Conservation (phyloP, 768 basidiomycete species). For the Suillus plorans region DNA sequence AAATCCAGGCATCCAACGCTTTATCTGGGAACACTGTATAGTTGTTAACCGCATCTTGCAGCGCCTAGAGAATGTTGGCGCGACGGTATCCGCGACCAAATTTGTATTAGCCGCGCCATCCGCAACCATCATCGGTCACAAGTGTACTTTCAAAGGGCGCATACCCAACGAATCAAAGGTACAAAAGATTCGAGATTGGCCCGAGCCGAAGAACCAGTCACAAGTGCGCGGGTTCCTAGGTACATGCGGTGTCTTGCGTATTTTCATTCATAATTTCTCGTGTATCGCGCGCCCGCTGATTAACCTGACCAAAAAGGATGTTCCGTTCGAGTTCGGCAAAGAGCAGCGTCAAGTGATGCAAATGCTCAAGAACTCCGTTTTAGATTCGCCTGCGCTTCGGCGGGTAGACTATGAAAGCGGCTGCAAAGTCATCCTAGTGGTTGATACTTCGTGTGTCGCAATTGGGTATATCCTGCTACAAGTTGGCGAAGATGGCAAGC, state of each 20-base stretch:
- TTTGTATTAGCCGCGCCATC: conserved; percentile 26
- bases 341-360: neutral
- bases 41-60: conserved; percentile 33
- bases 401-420: conserved; percentile 13
- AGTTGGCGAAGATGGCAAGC: conserved; percentile 13
- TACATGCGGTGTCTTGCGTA: conserved; percentile 19
- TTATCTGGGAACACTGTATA: no score
- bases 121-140: conserved; percentile 36
- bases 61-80: conserved; percentile 35
- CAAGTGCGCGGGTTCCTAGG: conserved; percentile 32
- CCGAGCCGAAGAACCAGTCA: neutral
- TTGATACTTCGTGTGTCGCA: conserved; percentile 31
- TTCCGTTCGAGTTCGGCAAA: no score
- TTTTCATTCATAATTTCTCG: no score
- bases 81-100: conserved; percentile 39
- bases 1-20: no score
- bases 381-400: conserved; percentile 10
- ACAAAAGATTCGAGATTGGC: conserved; percentile 33
- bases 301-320: no score
- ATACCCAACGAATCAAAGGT: conserved; percentile 26
- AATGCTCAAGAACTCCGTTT: conserved; percentile 22
- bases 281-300: no score
- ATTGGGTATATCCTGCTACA: conserved; percentile 36
- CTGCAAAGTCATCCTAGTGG: conserved; percentile 11
- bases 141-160: conserved; percentile 34